These are phyloP conservation scores for Metschnikowia lachancei DNA, from an alignment of 805 yeast genomes.

Conservation along the genomic window DNA sequence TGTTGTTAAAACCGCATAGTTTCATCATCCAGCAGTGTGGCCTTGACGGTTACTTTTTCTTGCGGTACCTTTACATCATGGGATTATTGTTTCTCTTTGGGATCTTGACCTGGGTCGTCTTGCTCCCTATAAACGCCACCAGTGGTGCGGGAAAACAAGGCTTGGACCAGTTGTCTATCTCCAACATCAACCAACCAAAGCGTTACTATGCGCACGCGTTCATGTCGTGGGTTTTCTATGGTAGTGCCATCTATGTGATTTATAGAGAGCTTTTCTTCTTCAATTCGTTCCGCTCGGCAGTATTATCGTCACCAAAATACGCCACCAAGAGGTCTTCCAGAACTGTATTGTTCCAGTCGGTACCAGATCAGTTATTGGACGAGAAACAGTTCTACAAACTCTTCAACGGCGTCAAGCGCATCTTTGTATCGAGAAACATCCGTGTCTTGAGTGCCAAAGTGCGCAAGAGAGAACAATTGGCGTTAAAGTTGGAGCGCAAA, in stretches of 20 bases:
- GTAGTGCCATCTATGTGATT: slow-evolving; percentile 63
- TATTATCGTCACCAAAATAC: slow-evolving; percentile 75
- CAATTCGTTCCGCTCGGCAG: slow-evolving; percentile 72
- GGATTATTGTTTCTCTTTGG: slow-evolving; percentile 45
- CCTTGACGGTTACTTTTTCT: slow-evolving; percentile 88
- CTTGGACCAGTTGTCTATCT: slow-evolving; percentile 70
- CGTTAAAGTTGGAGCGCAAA: slow-evolving; percentile 63
- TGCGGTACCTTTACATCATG: slow-evolving; percentile 68
- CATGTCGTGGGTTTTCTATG: slow-evolving; percentile 75
- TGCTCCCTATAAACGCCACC: slow-evolving; percentile 82
- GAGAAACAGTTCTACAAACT: slow-evolving; percentile 71
- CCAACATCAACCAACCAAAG: slow-evolving; percentile 59
- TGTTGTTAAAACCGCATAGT: slow-evolving; percentile 65
- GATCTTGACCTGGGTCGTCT: slow-evolving; percentile 57
- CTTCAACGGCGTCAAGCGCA: slow-evolving; percentile 77
- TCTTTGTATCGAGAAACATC: slow-evolving; percentile 74
- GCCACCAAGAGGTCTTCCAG: slow-evolving; percentile 72
- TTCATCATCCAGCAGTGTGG: slow-evolving; percentile 86
- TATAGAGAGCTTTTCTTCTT: slow-evolving; percentile 82
- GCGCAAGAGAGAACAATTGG: slow-evolving; percentile 56
- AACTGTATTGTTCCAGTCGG: slow-evolving; percentile 79
- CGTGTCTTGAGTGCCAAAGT: slow-evolving; percentile 56
- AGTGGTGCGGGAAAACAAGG: slow-evolving; percentile 63
- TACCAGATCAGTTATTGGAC: slow-evolving; percentile 69
- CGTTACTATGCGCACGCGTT: slow-evolving; percentile 87